Evolutionary conservation across 176 grass and related monocot genomes (phyloP).

Genomic region (Phoenix roebelenii): DNA sequence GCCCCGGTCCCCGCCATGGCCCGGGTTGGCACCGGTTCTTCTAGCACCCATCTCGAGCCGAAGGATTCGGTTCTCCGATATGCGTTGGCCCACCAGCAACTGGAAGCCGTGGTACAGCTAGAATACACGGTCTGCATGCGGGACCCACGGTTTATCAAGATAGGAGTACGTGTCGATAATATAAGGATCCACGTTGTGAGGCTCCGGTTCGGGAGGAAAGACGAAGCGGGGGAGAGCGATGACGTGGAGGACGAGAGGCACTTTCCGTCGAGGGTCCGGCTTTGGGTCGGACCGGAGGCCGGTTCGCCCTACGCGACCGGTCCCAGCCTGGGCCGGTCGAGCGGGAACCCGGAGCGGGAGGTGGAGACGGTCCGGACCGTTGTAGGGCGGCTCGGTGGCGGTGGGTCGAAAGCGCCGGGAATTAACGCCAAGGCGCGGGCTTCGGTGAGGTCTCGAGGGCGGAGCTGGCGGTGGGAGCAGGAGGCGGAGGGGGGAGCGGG

Average conservation of each 20-base stretch:
- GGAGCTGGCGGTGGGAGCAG: constrained; percentile 93
- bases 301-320: constrained; percentile 63
- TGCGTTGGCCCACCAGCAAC: constrained; percentile 57
- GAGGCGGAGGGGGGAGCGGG: constrained; percentile 60
- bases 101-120: constrained; percentile 55
- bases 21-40: not conserved
- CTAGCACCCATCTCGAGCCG: constrained; percentile 5
- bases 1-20: constrained; percentile 33
- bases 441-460: constrained; percentile 28
- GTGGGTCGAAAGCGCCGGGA: not conserved
- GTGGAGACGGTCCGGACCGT: constrained; percentile 58
- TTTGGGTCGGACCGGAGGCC: constrained; percentile 62
- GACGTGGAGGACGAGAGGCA: constrained; percentile 47
- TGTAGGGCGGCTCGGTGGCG: constrained; percentile 40
- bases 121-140: constrained; percentile 44
- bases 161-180: constrained; percentile 56
- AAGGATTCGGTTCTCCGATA: constrained; percentile 65
- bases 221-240: constrained; percentile 11
- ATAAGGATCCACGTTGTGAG: constrained; percentile 51
- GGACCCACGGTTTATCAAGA: constrained; percentile 34
- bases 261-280: constrained; percentile 64
- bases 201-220: constrained; percentile 40
- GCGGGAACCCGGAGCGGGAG: constrained; percentile 65
- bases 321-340: constrained; percentile 78
- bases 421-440: constrained; percentile 49